Percentiles rank a stretch among this genome's conserved stretches.
Conservation (phyloP, 2,329 filamentous ascomycete species). For the Arthrobotrys sinensis region DNA sequence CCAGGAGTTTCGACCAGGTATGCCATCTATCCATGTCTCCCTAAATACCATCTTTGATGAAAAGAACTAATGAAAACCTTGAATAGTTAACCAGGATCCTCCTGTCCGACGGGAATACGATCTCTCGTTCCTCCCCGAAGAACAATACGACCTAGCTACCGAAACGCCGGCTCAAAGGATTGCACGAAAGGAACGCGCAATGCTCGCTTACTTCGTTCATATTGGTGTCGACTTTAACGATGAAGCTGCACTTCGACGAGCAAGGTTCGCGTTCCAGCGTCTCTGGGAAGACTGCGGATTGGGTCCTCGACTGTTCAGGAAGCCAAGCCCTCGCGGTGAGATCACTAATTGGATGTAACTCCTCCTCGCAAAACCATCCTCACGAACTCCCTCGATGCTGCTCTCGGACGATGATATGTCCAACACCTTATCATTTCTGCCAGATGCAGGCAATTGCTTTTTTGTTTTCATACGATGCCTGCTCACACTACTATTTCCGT, state of each 20-base stretch:
- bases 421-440: not conserved
- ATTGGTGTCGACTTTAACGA: not conserved
- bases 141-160: not conserved
- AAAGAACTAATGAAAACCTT: not conserved
- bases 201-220: conserved; percentile 13
- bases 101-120: not conserved
- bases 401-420: not conserved
- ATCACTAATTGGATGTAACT: conserved; percentile 19
- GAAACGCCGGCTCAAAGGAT: not conserved
- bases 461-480: too few species aligned
- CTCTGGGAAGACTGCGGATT: conserved; percentile 11
- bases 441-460: not conserved
- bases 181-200: not conserved
- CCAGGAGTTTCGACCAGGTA: not conserved
- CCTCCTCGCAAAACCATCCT: not conserved
- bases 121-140: conserved; percentile 1
- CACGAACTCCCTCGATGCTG: not conserved
- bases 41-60: not conserved
- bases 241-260: not conserved
- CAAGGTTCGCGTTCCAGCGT: conserved; percentile 1
- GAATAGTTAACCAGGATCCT: not conserved
- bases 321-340: not conserved
- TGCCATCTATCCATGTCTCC: not conserved
- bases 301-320: not conserved
- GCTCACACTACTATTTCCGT: not conserved